Base-by-base conservation (phyloP, 1,284 basidiomycete species). In the Trichosporon sp. region DNA sequence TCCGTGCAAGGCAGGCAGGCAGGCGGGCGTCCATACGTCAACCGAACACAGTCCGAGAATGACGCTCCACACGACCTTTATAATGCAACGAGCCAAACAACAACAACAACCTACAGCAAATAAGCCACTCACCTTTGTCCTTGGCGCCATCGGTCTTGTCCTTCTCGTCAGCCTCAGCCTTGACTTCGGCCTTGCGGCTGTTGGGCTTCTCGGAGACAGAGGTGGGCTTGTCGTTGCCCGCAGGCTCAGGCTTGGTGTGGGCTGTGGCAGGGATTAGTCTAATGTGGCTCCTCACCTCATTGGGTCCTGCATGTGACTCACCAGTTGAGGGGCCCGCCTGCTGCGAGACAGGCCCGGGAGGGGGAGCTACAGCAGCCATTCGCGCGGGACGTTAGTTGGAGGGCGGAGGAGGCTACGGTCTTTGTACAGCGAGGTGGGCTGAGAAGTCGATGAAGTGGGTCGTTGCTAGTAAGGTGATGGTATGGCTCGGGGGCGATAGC, bases 301-400 rank as follows among this genome's bases (percentile, higher is more conserved):
- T 27, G 46, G 27, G 23, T 29, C 27, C 21, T 52, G 49, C 49
- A 54, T n/a, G 27, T 25, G 27, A 57, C 66, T 62, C 54, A 68
- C 66, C 60, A 19, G 62, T 36, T 8, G 64, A 58, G 10, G 64
- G 31, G 23, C 56, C 37, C 8, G 60, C 52, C 8, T 62, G 60
- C 49, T 54, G 49, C 1, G 71, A 66, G 11, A 69, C 44, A 1
- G 60, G 32, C 8, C 69, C 68, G 13, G 67, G 69, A 10, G 63
- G 56, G 10, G 63, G 63, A 31, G 69, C 69, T 2, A 70, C 65
- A 11, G 69, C 67, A 29, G 69, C 61, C 69, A 70, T 70, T 40
- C 25, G 58, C 31, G 49, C 49, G 49, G 27, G 14, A 54, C 27
- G 49, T 54, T 29, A 54, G 14, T 44, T 44, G 40, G 34, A 34